Base-by-base conservation (phyloP, 2,329 filamentous ascomycete species). In the Sclerotinia spermophila region DNA sequence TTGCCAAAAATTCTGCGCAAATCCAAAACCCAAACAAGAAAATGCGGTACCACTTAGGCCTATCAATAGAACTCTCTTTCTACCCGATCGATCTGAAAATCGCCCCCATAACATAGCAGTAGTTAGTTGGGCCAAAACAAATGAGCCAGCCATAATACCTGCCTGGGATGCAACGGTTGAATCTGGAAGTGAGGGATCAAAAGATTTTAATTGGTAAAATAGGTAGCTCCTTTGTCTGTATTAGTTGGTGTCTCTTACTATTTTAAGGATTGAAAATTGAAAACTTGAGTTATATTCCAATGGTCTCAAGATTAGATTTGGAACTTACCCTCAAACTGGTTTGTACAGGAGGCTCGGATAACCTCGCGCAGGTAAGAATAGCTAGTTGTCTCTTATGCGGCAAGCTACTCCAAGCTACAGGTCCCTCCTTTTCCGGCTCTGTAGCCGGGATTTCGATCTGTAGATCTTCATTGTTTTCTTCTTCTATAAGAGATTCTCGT, bases 271-370 rank as follows among this genome's bases (percentile, higher is more conserved):
- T 30, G 24, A 42, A 11, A 15, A 42, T 51, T 71, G 2, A 24
- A 19, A 35, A 10, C 40, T 15, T 6, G 8, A 53, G 53, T 15
- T 6, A 35, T 13, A 53, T 53, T 15, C 35, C 17, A 53, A n/a
- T 35, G 38, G 73, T 68, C 40, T 27, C 44, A 35, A 21, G 48
- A 17, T 53, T 30, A 24, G 3, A 15, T 40, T 30, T 24, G 21
- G n/a, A 13, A 66, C 58, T 38, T n/a, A 77, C 76, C 30, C 77
- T 64, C 48, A 79, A 67, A 19, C 89, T 92, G 0, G 92, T 94
- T 78, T 96, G 92, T 0, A 92, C 91, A 48, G 97, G 82, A 5
- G 93, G 94, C 79, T 97, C 94, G 19, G 92, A 93, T 33, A 97
- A 83, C 45, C 94, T 89, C 11, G 93, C 90, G 56, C 96, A 82